These are phyloP conservation scores for Mayamaea pseudoterrestris DNA, from an alignment of 108 stramenopile genomes.

Conservation along the genomic window DNA sequence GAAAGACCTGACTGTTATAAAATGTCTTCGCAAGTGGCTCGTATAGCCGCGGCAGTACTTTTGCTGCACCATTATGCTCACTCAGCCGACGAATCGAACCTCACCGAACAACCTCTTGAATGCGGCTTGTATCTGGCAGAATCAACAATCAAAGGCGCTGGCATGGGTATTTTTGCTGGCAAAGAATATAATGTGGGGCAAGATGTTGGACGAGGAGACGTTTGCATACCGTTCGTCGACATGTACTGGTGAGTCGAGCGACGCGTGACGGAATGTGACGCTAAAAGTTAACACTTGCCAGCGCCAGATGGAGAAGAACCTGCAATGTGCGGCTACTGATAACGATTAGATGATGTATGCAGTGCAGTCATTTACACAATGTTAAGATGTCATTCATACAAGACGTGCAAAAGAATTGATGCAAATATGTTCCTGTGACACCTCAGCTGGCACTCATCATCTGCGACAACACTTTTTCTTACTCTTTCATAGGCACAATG, in stretches of 20 bases:
- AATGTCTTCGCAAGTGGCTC: too few species aligned
- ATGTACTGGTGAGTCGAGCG: constrained; percentile 10
- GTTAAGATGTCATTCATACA: too few species aligned
- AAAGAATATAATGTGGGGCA: constrained; percentile 9
- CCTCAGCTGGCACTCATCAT: neutral
- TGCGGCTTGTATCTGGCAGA: constrained; percentile 53
- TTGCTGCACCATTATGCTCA: too few species aligned
- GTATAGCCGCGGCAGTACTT: too few species aligned
- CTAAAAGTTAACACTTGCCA: constrained; percentile 1
- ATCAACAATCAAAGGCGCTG: constrained; percentile 53
- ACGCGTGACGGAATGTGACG: neutral
- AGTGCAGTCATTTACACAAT: too few species aligned
- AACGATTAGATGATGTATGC: constrained; percentile 9
- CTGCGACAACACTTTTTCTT: neutral
- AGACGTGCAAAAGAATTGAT: too few species aligned
- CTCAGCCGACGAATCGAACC: too few species aligned
- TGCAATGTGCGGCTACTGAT: constrained; percentile 17
- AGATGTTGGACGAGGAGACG: constrained; percentile 5
- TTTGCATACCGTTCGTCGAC: constrained; percentile 10
- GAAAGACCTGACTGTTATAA: too few species aligned
- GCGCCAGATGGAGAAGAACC: constrained; percentile 30
- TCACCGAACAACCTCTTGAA: neutral
- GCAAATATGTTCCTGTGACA: neutral
- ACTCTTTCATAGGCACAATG: neutral
- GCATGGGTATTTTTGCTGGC: constrained; percentile 51